A percentile compares a stretch with the other conserved stretches of the same genome.
Conservation (phyloP, 371 early-diverging fungal genomes). For the Gilbertella persicaria region DNA sequence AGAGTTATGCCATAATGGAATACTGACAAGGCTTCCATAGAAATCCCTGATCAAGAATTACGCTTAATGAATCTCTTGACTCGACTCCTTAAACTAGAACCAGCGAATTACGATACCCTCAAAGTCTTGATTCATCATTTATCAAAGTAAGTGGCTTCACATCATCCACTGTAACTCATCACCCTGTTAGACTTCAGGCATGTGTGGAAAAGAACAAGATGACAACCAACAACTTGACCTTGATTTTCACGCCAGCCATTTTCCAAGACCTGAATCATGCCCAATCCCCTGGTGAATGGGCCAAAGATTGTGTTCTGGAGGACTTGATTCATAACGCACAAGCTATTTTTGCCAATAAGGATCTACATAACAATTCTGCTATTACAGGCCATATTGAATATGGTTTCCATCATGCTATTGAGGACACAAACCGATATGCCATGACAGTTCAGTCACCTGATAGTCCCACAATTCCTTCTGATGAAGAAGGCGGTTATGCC, state of each 20-base stretch:
- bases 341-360: constrained; percentile 47
- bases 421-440: constrained; percentile 23
- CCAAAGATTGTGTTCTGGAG: constrained; percentile 48
- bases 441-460: constrained; percentile 26
- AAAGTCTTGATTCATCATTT: constrained; percentile 57
- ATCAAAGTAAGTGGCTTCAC: constrained; percentile 36
- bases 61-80: constrained; percentile 54
- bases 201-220: constrained; percentile 62
- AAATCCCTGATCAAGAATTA: constrained; percentile 49
- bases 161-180: neutral
- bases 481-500: constrained; percentile 10
- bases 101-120: constrained; percentile 60
- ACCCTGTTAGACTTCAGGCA: constrained; percentile 21
- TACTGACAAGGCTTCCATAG: too few species aligned
- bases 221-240: constrained; percentile 51
- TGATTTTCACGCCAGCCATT: constrained; percentile 64
- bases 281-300: constrained; percentile 51
- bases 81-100: constrained; percentile 50
- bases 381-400: constrained; percentile 53
- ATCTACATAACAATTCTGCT: constrained; percentile 44
- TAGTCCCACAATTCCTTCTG: constrained; percentile 20
- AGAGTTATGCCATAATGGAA: too few species aligned
- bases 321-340: constrained; percentile 43
- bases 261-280: constrained; percentile 61
- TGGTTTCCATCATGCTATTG: constrained; percentile 26